Conservation (phyloP, 768 basidiomycete species). For the Chlorophyllum brunneum region DNA sequence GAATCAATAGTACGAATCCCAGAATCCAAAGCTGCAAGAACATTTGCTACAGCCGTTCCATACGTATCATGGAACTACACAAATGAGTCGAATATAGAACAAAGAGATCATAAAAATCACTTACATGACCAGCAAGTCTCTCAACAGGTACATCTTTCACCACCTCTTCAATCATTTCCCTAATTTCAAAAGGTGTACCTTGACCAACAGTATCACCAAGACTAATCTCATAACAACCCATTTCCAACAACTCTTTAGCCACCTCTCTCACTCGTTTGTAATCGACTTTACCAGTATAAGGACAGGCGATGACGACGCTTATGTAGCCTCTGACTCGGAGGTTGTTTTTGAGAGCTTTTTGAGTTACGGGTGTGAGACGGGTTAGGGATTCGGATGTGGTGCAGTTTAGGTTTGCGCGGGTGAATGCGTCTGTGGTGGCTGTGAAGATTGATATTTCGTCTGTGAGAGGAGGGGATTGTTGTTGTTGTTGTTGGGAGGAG, state of each 20-base stretch:
- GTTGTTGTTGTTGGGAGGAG: conserved; percentile 36
- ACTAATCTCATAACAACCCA: conserved; percentile 94
- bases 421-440: conserved; percentile 84
- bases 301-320: conserved; percentile 79
- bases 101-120: not conserved
- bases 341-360: conserved; percentile 53
- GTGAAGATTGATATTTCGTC: conserved; percentile 90
- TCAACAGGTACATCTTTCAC: conserved; percentile 55
- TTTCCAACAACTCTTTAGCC: conserved; percentile 65
- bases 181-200: conserved; percentile 69
- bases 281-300: conserved; percentile 79
- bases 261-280: conserved; percentile 63
- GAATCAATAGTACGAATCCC: conserved; percentile 83
- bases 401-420: conserved; percentile 80
- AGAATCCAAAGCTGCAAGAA: conserved; percentile 62
- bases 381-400: conserved; percentile 67
- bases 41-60: conserved; percentile 78
- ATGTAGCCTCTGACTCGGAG: conserved; percentile 82
- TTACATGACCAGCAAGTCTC: conserved; percentile 60
- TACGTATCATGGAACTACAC: conserved; percentile 86
- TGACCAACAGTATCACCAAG: conserved; percentile 91
- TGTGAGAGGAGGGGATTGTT: conserved; percentile 45
- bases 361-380: conserved; percentile 58
- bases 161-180: conserved; percentile 67
- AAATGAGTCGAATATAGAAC: not conserved